phyloP scores from a whole-genome alignment of 2,329 filamentous ascomycete genomes.

The Coniella vitis region DNA sequence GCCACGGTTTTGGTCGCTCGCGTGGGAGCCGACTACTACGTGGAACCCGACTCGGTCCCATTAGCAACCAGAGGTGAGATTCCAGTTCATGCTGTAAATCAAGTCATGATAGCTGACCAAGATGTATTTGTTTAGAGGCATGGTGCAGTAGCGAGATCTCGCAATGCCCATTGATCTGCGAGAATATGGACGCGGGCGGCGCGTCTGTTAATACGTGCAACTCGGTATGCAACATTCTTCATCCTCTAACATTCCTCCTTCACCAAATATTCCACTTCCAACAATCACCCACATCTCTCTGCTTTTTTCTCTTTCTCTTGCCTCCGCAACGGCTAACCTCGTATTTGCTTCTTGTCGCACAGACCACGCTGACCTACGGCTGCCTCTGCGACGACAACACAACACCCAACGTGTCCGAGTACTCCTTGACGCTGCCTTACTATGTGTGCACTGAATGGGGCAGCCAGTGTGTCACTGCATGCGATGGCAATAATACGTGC shows the following conservation, averaged over 20 bases:
- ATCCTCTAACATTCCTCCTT: no score
- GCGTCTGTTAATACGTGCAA: slow-evolving; percentile 61
- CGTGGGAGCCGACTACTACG: slow-evolving; percentile 50
- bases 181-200: slow-evolving; percentile 46
- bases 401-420: slow-evolving; percentile 67
- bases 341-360: background rate
- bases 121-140: slow-evolving; percentile 30
- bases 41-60: slow-evolving; percentile 56
- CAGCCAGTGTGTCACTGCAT: slow-evolving; percentile 57
- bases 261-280: no score
- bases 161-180: slow-evolving; percentile 67
- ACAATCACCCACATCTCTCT: no score
- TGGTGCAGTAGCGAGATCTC: slow-evolving; percentile 62
- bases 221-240: slow-evolving; percentile 49
- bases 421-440: slow-evolving; percentile 71
- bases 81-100: background rate
- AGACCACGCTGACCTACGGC: slow-evolving; percentile 57
- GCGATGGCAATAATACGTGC: slow-evolving; percentile 52
- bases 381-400: slow-evolving; percentile 65
- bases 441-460: slow-evolving; percentile 68
- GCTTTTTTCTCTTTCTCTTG: no score
- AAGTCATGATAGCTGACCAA: background rate
- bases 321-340: background rate
- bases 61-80: slow-evolving; percentile 44
- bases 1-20: slow-evolving; percentile 45